Conservation (phyloP, 768 basidiomycete genomes). For the Mycena amicta region DNA sequence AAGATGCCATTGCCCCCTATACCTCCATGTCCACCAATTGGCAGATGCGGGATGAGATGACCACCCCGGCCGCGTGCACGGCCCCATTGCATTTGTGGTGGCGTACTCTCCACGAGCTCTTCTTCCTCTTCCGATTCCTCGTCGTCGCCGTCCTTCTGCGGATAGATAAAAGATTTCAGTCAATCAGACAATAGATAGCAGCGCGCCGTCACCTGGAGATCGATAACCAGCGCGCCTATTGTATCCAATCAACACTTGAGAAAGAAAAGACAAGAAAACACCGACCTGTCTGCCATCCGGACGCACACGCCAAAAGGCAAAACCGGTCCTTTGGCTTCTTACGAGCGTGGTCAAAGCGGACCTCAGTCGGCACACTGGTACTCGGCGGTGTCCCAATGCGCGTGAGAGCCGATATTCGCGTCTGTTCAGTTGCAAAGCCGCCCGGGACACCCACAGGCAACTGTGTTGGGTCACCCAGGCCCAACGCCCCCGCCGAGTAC, state of each 20-base stretch:
- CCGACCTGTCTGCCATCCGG: conserved; percentile 79
- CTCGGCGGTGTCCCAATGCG: conserved; percentile 40
- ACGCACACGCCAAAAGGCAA: conserved; percentile 79
- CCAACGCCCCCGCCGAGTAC: conserved; percentile 80
- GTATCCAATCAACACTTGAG: background rate
- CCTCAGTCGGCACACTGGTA: conserved; percentile 65
- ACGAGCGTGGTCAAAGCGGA: conserved; percentile 67
- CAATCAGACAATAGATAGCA: conserved; percentile 1
- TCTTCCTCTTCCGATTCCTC: conserved; percentile 36
- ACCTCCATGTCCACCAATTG: conserved; percentile 7
- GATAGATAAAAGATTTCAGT: conserved; percentile 11
- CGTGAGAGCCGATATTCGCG: conserved; percentile 31
- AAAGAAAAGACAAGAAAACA: background rate
- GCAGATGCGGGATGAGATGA: conserved; percentile 13
- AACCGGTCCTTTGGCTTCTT: conserved; percentile 59
- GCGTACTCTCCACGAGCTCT: conserved; percentile 4
- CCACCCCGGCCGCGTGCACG: background rate
- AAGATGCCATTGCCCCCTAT: conserved; percentile 5
- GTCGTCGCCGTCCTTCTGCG: conserved; percentile 32
- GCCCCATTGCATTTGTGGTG: background rate
- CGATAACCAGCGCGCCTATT: conserved; percentile 79
- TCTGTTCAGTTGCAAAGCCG: conserved; percentile 48
- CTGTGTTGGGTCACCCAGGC: conserved; percentile 73
- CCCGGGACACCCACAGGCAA: conserved; percentile 61
- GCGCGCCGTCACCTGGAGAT: conserved; percentile 64